Base-by-base conservation (phyloP, 768 basidiomycete genomes). In the Naganishia antarctica region DNA sequence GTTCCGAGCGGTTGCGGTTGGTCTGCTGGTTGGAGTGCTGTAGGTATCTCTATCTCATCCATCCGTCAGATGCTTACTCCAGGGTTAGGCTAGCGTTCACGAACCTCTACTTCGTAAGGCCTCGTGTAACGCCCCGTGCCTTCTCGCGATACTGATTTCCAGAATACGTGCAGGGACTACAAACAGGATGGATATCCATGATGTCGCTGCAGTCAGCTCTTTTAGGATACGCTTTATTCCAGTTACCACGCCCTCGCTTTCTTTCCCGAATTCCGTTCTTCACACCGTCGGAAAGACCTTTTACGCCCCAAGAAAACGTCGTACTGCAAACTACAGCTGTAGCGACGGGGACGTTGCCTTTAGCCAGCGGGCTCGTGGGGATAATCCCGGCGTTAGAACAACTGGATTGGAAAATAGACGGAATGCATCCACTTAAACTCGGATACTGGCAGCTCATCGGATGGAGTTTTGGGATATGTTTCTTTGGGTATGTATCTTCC, bases 171-270 rank as follows among this genome's bases (percentile, higher is more conserved):
- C n/a, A 26, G 31, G 45, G 66, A 41, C 31, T 44, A 43, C 64
- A 48, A 61, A 49, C 51, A 66, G 70, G 70, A 21, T 70, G 73
- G 70, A 71, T 71, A 25, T 72, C 71, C 13, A 76, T 74, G 90
- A 94, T 93, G 91, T 91, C 91, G 9, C 83, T 94, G 28, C 92
- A 97, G 73, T 93, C 91, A 0, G 90, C 93, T 12, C 82, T 98
- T 37, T 87, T 98, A 34, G 94, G 92, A 4, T 96, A 87, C 75
- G 84, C 93, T 4, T 73, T 94, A 50, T 91, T 91, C 63, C 74
- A 75, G 49, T 82, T 85, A 60, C 79, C 89, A 68, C 63, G 71
- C 2, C 53, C 64, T 29, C 80, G 57, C 21, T 65, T 65, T 18
- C 60, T 67, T 15, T 57, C 53, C 21, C 53, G 53, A 3, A 40